A percentile compares a stretch with the other conserved stretches of the same genome.
Conservation (phyloP, 1,284 basidiomycete genomes). For the Fomitopsis betulina region DNA sequence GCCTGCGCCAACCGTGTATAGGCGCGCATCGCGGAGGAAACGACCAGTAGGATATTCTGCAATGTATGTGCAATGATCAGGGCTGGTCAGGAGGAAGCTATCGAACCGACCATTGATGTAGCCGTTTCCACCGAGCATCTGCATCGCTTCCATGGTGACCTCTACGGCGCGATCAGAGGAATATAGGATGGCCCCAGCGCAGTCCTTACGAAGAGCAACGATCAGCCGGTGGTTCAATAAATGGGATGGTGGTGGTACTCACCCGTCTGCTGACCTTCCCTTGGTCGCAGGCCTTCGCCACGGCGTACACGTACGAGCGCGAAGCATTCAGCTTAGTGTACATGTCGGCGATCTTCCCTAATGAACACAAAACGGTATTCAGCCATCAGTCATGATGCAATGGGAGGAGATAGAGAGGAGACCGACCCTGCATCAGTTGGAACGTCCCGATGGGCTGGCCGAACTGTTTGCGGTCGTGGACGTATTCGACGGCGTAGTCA, state of each 20-base stretch:
- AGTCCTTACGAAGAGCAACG: slow-evolving; percentile 54
- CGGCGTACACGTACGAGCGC: slow-evolving; percentile 89
- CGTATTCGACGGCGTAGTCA: slow-evolving; percentile 83
- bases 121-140: slow-evolving; percentile 89
- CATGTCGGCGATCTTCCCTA: slow-evolving; percentile 88
- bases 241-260: slow-evolving; percentile 22
- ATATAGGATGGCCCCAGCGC: slow-evolving; percentile 88
- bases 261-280: slow-evolving; percentile 82
- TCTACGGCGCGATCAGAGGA: slow-evolving; percentile 88
- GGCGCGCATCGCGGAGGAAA: slow-evolving; percentile 76
- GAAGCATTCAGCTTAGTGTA: slow-evolving; percentile 91
- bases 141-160: slow-evolving; percentile 88
- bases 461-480: slow-evolving; percentile 91
- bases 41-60: slow-evolving; percentile 86
- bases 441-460: slow-evolving; percentile 85
- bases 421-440: slow-evolving; percentile 89
- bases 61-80: background rate
- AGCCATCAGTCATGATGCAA: background rate
- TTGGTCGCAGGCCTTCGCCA: slow-evolving; percentile 83
- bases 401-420: background rate
- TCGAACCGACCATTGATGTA: slow-evolving; percentile 77
- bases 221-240: background rate
- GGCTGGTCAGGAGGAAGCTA: background rate
- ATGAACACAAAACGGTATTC: background rate
- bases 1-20: slow-evolving; percentile 90